Conservation (phyloP, 768 basidiomycete species). For the Suillus subalutaceus region DNA sequence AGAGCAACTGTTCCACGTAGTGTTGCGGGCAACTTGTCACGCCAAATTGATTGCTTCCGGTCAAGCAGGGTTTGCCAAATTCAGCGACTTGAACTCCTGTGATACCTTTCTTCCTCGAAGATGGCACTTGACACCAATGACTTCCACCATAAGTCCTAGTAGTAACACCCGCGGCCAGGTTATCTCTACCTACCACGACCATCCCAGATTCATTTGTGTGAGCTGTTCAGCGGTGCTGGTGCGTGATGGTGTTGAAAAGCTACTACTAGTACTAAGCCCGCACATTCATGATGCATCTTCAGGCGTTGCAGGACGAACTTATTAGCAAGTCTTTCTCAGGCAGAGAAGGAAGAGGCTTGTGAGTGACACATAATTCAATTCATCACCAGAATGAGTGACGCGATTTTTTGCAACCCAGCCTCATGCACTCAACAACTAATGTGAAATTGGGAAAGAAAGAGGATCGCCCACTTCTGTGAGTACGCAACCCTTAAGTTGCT, state of each 20-base stretch:
- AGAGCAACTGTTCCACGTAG: background rate
- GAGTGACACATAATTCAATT: constrained; percentile 33
- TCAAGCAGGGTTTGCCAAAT: constrained; percentile 8
- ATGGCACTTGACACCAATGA: background rate
- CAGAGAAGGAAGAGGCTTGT: constrained; percentile 82
- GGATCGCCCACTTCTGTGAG: constrained; percentile 72
- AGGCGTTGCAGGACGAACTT: constrained; percentile 83
- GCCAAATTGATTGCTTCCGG: constrained; percentile 5
- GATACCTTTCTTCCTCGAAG: background rate
- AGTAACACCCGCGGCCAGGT: constrained; percentile 58
- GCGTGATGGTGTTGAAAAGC: constrained; percentile 27
- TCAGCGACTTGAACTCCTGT: constrained; percentile 1
- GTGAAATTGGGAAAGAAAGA: constrained; percentile 74
- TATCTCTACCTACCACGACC: constrained; percentile 61
- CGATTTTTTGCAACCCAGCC: constrained; percentile 39
- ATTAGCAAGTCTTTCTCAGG: constrained; percentile 87
- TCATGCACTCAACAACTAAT: constrained; percentile 79
- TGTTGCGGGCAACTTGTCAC: background rate
- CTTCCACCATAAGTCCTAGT: constrained; percentile 23
- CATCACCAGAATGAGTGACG: constrained; percentile 1
- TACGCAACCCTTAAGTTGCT: background rate
- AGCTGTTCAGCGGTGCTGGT: constrained; percentile 75
- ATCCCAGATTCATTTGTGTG: constrained; percentile 68
- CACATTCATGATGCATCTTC: constrained; percentile 4
- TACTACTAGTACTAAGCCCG: constrained; percentile 2